These are phyloP conservation scores for Saccharomyces hybrid DNA, from an alignment of 1,139 yeast genomes.

Conservation along the genomic window DNA sequence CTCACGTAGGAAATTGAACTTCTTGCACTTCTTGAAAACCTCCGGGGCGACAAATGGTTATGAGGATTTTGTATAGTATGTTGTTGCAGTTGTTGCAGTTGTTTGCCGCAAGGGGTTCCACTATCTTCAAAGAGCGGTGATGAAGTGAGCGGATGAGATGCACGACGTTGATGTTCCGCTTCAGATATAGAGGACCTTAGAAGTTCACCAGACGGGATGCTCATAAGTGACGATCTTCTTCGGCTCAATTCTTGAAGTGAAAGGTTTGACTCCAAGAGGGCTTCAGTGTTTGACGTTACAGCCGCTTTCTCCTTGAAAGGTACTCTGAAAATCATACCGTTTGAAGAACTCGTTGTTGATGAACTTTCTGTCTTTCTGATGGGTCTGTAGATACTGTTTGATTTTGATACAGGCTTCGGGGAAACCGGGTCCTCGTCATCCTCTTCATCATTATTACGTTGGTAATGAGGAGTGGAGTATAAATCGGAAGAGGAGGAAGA, in stretches of 20 bases:
- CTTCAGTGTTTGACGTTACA: constrained; percentile 6
- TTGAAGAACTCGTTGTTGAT: constrained; percentile 25
- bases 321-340: constrained; percentile 44
- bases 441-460: neutral
- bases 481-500: neutral
- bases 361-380: constrained; percentile 1
- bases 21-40: constrained; percentile 12
- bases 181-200: constrained; percentile 5
- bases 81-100: neutral
- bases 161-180: constrained; percentile 18
- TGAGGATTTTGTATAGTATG: neutral
- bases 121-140: constrained; percentile 3
- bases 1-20: constrained; percentile 31
- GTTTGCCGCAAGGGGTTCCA: neutral
- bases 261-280: constrained; percentile 3
- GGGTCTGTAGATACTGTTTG: constrained; percentile 3
- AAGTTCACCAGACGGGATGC: constrained; percentile 10
- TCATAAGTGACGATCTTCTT: constrained; percentile 23
- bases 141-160: constrained; percentile 25
- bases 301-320: constrained; percentile 49
- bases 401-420: constrained; percentile 1
- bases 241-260: constrained; percentile 9
- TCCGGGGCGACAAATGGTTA: constrained; percentile 6
- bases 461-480: neutral
- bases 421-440: constrained; percentile 3